phyloP scores from a whole-genome alignment of 2,329 filamentous ascomycete species.

The Aspergillus caelatus region DNA sequence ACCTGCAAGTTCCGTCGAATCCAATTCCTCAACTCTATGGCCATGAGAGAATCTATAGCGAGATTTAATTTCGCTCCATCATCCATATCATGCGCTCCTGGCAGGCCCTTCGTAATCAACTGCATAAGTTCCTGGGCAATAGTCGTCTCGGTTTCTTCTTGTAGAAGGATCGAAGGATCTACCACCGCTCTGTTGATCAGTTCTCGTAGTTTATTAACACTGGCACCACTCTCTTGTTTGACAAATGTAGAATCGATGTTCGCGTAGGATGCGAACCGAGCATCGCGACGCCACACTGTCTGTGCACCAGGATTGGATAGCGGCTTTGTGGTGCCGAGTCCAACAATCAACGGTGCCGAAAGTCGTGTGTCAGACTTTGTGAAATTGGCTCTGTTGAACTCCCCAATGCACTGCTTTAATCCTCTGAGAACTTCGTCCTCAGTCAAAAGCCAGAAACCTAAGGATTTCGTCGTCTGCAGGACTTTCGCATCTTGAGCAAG shows the following conservation, averaged over 20 bases:
- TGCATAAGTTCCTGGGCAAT: neutral
- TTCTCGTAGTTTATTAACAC: neutral
- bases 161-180: neutral
- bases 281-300: neutral
- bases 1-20: neutral
- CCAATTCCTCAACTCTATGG: conserved; percentile 9
- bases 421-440: neutral
- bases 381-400: neutral
- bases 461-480: neutral
- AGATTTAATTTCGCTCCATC: neutral
- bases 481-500: neutral
- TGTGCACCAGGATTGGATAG: neutral
- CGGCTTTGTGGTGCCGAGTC: neutral
- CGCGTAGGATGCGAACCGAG: neutral
- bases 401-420: neutral
- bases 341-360: neutral
- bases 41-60: conserved; percentile 7
- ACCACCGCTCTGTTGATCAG: neutral
- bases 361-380: neutral
- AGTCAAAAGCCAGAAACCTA: neutral
- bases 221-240: neutral
- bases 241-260: neutral
- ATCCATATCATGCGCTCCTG: neutral
- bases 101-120: neutral
- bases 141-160: neutral